Percentiles rank a stretch among this genome's conserved stretches.
Conservation (phyloP, 331 rosid species). For the Pyracantha coccinea region DNA sequence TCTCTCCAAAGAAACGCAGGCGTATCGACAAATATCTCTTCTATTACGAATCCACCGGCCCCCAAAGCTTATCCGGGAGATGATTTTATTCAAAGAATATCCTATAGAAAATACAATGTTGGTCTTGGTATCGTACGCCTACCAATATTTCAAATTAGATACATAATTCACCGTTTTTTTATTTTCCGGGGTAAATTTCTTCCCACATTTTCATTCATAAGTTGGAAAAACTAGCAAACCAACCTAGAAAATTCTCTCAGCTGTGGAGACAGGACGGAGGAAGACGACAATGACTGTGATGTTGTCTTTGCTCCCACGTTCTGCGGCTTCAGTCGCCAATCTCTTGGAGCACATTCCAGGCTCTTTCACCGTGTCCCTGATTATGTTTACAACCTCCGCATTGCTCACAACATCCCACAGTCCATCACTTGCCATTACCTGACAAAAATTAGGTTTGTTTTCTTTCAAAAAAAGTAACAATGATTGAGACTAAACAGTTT, state of each 20-base stretch:
- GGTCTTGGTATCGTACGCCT: neutral
- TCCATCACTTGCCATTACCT: conserved; percentile 97
- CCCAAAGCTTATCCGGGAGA: no score
- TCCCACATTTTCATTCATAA: neutral
- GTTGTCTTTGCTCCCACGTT: conserved; percentile 88
- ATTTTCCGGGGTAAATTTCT: neutral
- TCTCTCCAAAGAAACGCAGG: no score
- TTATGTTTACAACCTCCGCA: conserved; percentile 49
- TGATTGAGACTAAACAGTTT: neutral
- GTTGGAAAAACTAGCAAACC: neutral
- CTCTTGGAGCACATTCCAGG: conserved; percentile 93
- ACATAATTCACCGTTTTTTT: no score
- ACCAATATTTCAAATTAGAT: neutral
- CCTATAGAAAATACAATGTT: no score
- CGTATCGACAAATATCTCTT: no score
- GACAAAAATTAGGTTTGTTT: conserved; percentile 1
- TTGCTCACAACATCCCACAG: conserved; percentile 84
- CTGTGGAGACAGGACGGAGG: conserved; percentile 65
- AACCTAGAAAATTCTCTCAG: conserved; percentile 74
- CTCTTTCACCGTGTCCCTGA: conserved; percentile 85
- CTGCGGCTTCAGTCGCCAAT: conserved; percentile 82
- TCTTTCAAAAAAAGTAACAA: neutral
- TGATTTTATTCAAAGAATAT: no score
- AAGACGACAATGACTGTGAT: conserved; percentile 83
- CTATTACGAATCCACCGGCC: no score